phyloP scores from a whole-genome alignment of 2,329 filamentous ascomycete species.

The Sarocladiaceae sp. region DNA sequence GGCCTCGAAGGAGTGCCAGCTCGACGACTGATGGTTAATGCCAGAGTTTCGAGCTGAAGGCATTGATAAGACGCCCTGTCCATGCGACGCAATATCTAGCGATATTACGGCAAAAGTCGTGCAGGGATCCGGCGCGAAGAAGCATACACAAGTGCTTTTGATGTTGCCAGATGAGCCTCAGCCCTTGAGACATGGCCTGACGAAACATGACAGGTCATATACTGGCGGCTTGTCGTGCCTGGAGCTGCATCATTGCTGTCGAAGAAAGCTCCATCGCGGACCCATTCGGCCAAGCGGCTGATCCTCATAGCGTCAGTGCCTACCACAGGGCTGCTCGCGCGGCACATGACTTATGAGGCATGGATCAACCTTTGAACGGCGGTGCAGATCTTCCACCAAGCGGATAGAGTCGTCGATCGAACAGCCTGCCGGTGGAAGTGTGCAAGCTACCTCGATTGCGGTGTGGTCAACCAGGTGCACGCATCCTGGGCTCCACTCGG shows the following conservation, averaged over 20 bases:
- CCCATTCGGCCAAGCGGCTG: neutral
- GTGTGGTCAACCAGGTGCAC: neutral
- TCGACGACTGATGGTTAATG: too few relatives aligned
- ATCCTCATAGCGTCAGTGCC: neutral
- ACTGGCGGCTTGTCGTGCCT: neutral
- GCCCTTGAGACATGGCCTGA: neutral
- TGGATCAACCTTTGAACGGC: neutral
- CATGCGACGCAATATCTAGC: too few relatives aligned
- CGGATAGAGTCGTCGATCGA: neutral
- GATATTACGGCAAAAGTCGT: too few relatives aligned
- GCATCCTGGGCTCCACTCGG: neutral
- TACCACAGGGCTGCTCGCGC: neutral
- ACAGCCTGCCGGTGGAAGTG: neutral
- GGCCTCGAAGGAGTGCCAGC: too few relatives aligned
- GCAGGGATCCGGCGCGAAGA: neutral
- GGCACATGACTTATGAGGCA: neutral
- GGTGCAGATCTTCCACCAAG: neutral
- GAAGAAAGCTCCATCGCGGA: too few relatives aligned
- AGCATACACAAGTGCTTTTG: neutral
- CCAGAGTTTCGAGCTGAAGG: too few relatives aligned
- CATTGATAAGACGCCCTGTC: neutral
- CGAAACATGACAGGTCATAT: constrained; percentile 1
- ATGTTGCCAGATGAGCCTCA: neutral
- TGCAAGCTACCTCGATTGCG: neutral
- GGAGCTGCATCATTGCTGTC: neutral